A percentile compares a stretch with the other conserved stretches of the same genome.
Conservation (phyloP, 1,284 basidiomycete species). For the Ceratobasidium sp. region DNA sequence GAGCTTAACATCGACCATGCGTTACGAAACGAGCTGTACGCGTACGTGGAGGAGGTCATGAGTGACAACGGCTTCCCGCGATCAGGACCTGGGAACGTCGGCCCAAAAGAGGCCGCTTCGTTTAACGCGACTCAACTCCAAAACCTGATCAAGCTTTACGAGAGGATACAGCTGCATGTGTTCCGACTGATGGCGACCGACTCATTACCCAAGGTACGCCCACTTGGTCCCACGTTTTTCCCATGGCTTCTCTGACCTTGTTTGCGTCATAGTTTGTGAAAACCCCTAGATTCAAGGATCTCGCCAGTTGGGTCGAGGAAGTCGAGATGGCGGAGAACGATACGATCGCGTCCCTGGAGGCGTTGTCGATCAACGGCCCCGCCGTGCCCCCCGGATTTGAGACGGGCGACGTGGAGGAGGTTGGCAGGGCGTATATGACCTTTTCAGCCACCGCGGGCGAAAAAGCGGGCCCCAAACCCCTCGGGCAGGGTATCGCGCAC, state of each 20-base stretch:
- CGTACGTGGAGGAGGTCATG: slow-evolving; percentile 90
- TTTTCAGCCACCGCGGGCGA: slow-evolving; percentile 79
- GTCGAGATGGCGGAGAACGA: slow-evolving; percentile 73
- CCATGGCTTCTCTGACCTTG: background rate
- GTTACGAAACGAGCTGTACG: slow-evolving; percentile 91
- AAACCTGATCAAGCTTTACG: slow-evolving; percentile 92
- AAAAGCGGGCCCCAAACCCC: slow-evolving; percentile 44
- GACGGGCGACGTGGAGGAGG: slow-evolving; percentile 64
- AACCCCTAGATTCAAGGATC: slow-evolving; percentile 77
- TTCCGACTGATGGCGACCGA: slow-evolving; percentile 98
- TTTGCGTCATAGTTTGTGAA: slow-evolving; percentile 74
- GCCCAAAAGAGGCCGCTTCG: slow-evolving; percentile 74
- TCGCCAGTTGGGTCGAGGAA: slow-evolving; percentile 78
- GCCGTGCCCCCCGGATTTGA: slow-evolving; percentile 73
- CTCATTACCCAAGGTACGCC: slow-evolving; percentile 88
- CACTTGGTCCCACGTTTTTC: slow-evolving; percentile 38
- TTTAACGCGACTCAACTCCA: slow-evolving; percentile 95
- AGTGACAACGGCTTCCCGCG: slow-evolving; percentile 54
- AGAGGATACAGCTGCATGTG: slow-evolving; percentile 95
- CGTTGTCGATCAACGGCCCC: slow-evolving; percentile 62
- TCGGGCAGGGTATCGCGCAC: slow-evolving; percentile 37
- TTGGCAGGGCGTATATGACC: slow-evolving; percentile 84
- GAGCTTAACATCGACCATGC: slow-evolving; percentile 99
- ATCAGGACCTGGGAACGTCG: slow-evolving; percentile 56
- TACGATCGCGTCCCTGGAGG: slow-evolving; percentile 38